Evolutionary conservation across 108 stramenopile genomes (phyloP).

Genomic region (Mediolabrus comicus): DNA sequence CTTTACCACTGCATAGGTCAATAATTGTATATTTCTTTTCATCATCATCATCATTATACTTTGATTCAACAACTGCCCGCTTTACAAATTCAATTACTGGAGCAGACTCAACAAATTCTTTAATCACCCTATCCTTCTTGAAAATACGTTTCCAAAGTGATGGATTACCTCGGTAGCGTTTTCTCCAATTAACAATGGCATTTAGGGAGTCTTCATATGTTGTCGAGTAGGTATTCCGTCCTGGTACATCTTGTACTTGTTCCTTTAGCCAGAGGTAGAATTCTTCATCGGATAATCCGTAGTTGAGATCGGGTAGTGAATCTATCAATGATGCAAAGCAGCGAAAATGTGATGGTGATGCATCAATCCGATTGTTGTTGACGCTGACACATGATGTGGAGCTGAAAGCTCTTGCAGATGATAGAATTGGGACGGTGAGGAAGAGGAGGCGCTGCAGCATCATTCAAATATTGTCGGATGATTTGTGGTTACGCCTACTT

Average conservation of each 20-base stretch:
- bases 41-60: background rate
- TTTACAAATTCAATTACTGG: slow-evolving; percentile 42
- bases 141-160: slow-evolving; percentile 50
- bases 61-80: background rate
- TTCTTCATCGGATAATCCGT: slow-evolving; percentile 32
- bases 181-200: slow-evolving; percentile 41
- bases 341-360: background rate
- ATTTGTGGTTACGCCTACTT: no score
- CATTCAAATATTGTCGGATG: no score
- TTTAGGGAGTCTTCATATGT: background rate
- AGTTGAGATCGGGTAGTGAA: slow-evolving; percentile 6
- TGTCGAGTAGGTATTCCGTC: slow-evolving; percentile 4
- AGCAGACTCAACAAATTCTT: slow-evolving; percentile 52
- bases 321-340: background rate
- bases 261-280: slow-evolving; percentile 2
- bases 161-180: slow-evolving; percentile 44
- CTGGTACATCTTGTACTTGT: slow-evolving; percentile 15
- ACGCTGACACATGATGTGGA: background rate
- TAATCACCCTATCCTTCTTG: slow-evolving; percentile 41
- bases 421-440: no score
- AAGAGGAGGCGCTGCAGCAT: no score
- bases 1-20: slow-evolving; percentile 52
- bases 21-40: slow-evolving; percentile 22
- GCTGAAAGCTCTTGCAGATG: background rate
- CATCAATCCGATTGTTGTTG: background rate